Evolutionary conservation across 257 asterid genomes (phyloP).

Genomic region (Verbena officinalis): DNA sequence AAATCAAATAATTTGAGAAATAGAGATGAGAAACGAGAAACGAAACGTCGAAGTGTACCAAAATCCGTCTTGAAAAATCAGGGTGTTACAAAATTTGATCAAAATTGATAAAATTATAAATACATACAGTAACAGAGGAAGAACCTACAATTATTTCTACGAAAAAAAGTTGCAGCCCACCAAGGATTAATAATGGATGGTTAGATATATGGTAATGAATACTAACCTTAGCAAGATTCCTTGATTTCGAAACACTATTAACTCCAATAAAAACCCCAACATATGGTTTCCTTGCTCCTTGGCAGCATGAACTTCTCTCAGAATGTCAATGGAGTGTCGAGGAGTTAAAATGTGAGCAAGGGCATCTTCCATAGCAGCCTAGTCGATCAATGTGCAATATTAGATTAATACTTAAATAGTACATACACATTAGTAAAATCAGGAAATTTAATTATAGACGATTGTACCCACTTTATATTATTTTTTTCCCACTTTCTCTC

Average conservation of each 20-base stretch:
- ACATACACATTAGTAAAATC: neutral
- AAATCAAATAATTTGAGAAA: no score
- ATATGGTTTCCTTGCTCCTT: slow-evolving; percentile 91
- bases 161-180: no score
- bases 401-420: slow-evolving; percentile 20
- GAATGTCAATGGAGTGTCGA: slow-evolving; percentile 86
- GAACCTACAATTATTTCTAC: neutral
- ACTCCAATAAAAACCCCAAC: slow-evolving; percentile 99
- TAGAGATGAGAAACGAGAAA: no score
- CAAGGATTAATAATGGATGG: slow-evolving; percentile 1
- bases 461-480: neutral
- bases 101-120: no score
- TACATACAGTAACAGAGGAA: no score
- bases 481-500: neutral
- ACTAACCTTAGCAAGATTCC: slow-evolving; percentile 93
- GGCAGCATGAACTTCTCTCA: slow-evolving; percentile 95
- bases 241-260: slow-evolving; percentile 95
- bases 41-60: no score
- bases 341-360: slow-evolving; percentile 98
- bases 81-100: no score
- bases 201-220: slow-evolving; percentile 7
- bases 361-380: slow-evolving; percentile 99
- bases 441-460: neutral
- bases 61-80: no score
- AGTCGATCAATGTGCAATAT: slow-evolving; percentile 30